These are phyloP conservation scores for Hypholoma fasciculare DNA, from an alignment of 768 basidiomycete genomes.

Conservation along the genomic window DNA sequence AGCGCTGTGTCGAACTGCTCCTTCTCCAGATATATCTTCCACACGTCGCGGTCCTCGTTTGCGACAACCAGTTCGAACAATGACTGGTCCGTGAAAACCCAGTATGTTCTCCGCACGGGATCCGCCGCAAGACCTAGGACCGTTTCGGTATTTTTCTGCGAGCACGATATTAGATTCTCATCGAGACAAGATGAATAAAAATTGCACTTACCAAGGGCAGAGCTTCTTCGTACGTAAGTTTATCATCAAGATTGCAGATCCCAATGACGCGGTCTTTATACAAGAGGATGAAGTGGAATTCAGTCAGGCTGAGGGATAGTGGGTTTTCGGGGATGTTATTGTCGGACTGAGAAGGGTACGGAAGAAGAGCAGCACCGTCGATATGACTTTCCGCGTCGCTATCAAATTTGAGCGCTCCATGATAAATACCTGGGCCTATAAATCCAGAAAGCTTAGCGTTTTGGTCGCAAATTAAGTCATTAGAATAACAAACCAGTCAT, in stretches of 20 bases:
- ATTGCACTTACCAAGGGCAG: slow-evolving; percentile 67
- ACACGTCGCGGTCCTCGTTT: slow-evolving; percentile 93
- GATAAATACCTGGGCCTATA: slow-evolving; percentile 85
- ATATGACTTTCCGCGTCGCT: slow-evolving; percentile 71
- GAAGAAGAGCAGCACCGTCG: slow-evolving; percentile 75
- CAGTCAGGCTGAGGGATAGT: slow-evolving; percentile 78
- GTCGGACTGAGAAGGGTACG: slow-evolving; percentile 56
- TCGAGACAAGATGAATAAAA: not conserved
- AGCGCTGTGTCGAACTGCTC: slow-evolving; percentile 78
- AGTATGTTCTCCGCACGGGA: slow-evolving; percentile 86
- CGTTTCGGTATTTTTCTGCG: slow-evolving; percentile 72
- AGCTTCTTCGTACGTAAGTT: slow-evolving; percentile 79
- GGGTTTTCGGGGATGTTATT: slow-evolving; percentile 49
- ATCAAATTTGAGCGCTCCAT: slow-evolving; percentile 75
- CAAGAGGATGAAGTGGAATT: slow-evolving; percentile 89
- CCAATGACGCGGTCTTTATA: slow-evolving; percentile 78
- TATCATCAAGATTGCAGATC: slow-evolving; percentile 79
- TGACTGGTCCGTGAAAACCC: slow-evolving; percentile 89
- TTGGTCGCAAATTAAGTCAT: not conserved
- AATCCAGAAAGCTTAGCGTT: not conserved
- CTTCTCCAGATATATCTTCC: slow-evolving; percentile 86
- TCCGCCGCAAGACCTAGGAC: slow-evolving; percentile 81
- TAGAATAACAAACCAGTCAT: slow-evolving; percentile 66
- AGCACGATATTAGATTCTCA: not conserved
- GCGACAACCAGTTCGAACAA: slow-evolving; percentile 84